Evolutionary conservation across 495 filamentous ascomycete species (phyloP).

Genomic region (Pyrenula aspistea): DNA sequence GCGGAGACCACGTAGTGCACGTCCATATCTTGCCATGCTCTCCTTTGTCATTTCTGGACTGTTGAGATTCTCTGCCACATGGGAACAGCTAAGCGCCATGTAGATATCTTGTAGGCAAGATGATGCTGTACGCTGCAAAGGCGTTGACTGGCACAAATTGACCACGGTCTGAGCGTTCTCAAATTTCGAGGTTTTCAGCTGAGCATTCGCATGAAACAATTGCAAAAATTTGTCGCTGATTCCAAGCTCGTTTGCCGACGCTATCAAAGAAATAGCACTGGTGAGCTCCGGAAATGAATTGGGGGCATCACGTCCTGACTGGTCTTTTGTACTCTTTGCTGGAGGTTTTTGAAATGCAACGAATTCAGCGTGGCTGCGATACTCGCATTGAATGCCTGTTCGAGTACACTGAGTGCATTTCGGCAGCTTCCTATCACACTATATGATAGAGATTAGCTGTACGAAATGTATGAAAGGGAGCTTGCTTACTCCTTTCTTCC

Average conservation of each 20-base stretch:
- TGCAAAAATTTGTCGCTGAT: neutral
- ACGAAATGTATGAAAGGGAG: too few species aligned
- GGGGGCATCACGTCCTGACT: neutral
- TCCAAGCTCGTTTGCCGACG: neutral
- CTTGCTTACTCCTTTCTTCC: neutral
- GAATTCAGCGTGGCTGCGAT: neutral
- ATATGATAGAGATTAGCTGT: too few species aligned
- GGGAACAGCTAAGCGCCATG: neutral
- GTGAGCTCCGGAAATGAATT: neutral
- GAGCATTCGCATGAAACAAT: neutral
- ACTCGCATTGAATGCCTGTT: neutral
- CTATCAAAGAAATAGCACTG: neutral
- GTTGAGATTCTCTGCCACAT: neutral
- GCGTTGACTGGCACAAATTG: neutral
- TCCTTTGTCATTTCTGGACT: neutral
- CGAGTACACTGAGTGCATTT: neutral
- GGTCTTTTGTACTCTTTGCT: neutral
- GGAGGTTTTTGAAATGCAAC: neutral
- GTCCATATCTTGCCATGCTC: neutral
- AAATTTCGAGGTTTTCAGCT: neutral
- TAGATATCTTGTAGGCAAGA: neutral
- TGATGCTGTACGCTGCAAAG: neutral
- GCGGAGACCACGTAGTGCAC: neutral
- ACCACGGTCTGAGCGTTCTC: neutral
- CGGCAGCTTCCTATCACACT: neutral